Conservation (phyloP, 768 basidiomycete species). For the Suillus paluster region DNA sequence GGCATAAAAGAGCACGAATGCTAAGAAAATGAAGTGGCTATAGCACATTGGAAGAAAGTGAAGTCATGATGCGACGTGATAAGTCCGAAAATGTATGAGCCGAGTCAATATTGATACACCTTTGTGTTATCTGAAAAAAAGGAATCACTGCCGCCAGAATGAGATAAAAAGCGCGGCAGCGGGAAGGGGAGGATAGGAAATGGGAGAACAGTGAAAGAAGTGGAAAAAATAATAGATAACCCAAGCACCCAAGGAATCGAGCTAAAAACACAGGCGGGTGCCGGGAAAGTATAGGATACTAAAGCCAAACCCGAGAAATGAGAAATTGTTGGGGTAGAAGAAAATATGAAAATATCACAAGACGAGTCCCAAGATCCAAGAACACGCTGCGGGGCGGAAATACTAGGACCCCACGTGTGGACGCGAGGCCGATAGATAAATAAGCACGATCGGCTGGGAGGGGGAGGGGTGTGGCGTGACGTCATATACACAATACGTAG, state of each 20-base stretch:
- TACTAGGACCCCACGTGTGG: slow-evolving; percentile 27
- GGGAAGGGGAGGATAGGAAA: background rate
- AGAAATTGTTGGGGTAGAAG: slow-evolving; percentile 4
- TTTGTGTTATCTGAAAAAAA: background rate
- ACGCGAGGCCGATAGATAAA: slow-evolving; percentile 33
- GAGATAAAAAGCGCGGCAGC: background rate
- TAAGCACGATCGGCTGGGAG: slow-evolving; percentile 34
- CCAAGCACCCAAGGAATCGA: slow-evolving; percentile 18
- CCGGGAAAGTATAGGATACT: slow-evolving; percentile 25
- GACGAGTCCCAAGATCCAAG: slow-evolving; percentile 45
- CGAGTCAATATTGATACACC: slow-evolving; percentile 40
- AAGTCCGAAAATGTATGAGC: slow-evolving; percentile 31
- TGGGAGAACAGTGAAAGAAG: slow-evolving; percentile 7
- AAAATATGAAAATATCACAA: slow-evolving; percentile 25
- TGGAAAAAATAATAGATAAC: slow-evolving; percentile 24
- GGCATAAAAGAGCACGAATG: background rate
- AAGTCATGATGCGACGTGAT: slow-evolving; percentile 38
- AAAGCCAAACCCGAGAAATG: slow-evolving; percentile 25
- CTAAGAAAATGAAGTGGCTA: slow-evolving; percentile 13
- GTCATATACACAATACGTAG: slow-evolving; percentile 40
- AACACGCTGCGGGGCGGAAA: slow-evolving; percentile 39
- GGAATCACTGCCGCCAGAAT: background rate
- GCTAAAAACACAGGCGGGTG: slow-evolving; percentile 33
- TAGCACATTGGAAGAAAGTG: slow-evolving; percentile 25
- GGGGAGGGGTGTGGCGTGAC: slow-evolving; percentile 20